Evolutionary conservation across 192 early-diverging fungal species (phyloP).

Genomic region (Mycoemilia scoparia): DNA sequence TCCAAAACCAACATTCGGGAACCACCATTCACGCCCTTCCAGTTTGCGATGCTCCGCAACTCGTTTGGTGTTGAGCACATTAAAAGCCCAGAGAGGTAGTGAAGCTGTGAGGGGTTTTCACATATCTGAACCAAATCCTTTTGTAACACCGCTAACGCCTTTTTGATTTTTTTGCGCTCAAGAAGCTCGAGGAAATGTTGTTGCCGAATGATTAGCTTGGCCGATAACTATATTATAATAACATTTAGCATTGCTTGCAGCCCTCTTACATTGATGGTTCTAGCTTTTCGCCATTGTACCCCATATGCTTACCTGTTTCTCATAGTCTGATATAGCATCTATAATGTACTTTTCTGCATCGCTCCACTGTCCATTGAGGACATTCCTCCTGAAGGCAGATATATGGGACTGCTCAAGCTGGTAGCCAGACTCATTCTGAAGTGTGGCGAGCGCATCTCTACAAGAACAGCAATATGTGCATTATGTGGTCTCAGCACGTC

Average conservation of each 20-base stretch:
- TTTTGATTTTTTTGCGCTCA: slow-evolving; percentile 43
- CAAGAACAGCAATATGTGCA: too few relatives aligned
- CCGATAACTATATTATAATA: background rate
- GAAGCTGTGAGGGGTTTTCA: slow-evolving; percentile 46
- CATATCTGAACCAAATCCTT: slow-evolving; percentile 61
- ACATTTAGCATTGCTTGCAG: background rate
- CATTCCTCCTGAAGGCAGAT: too few relatives aligned
- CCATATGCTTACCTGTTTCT: background rate
- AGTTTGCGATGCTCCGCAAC: slow-evolving; percentile 43
- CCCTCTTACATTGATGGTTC: background rate
- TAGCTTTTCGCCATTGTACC: background rate
- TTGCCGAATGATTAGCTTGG: slow-evolving; percentile 52
- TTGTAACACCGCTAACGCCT: slow-evolving; percentile 58
- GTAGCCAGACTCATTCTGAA: too few relatives aligned
- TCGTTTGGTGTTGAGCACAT: slow-evolving; percentile 32
- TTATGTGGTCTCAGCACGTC: too few relatives aligned
- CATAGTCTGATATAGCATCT: background rate
- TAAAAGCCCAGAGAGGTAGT: slow-evolving; percentile 40
- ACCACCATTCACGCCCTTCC: slow-evolving; percentile 59
- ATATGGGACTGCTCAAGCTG: too few relatives aligned
- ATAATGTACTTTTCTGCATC: background rate
- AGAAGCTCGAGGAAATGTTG: slow-evolving; percentile 88
- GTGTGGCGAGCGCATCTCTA: too few relatives aligned
- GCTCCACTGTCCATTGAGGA: background rate
- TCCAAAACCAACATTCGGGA: slow-evolving; percentile 15